A percentile compares a stretch with the other conserved stretches of the same genome.
phyloP scores from a whole-genome alignment of 1,139 yeast species.

The Geotrichum aggregatum region DNA sequence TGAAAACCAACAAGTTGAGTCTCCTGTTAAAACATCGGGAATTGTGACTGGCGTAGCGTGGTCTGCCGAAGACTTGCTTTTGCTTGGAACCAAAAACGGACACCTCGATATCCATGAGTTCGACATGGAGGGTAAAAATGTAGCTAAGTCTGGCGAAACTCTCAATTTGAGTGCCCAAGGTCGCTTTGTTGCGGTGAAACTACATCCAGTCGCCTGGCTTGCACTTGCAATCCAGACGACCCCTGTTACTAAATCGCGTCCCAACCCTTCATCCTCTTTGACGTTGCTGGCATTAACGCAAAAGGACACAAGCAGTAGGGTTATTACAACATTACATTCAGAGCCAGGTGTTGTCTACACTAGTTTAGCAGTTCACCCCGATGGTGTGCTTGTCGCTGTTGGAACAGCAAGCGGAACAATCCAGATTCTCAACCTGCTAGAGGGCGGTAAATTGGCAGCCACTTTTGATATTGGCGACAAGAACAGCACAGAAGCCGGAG shows the following conservation, averaged over 20 bases:
- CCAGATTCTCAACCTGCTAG: constrained; percentile 45
- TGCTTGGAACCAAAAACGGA: constrained; percentile 29
- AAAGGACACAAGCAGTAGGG: background rate
- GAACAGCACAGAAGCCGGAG: constrained; percentile 30
- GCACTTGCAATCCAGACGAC: constrained; percentile 5
- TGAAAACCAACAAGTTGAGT: constrained; percentile 15
- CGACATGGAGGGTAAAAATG: constrained; percentile 3
- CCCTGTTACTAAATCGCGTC: constrained; percentile 7
- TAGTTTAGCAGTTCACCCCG: constrained; percentile 49
- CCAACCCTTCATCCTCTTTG: constrained; percentile 5
- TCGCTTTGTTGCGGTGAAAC: constrained; percentile 7
- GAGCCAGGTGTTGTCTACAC: constrained; percentile 9
- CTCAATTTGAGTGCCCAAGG: constrained; percentile 11
- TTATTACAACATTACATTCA: background rate
- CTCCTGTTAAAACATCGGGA: constrained; percentile 24
- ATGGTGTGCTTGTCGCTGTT: constrained; percentile 57
- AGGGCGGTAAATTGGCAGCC: constrained; percentile 41
- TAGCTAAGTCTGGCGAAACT: background rate
- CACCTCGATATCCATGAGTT: constrained; percentile 24
- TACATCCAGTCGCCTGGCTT: constrained; percentile 13
- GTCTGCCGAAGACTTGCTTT: constrained; percentile 21
- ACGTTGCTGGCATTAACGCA: background rate
- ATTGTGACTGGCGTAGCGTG: constrained; percentile 33
- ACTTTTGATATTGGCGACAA: constrained; percentile 33
- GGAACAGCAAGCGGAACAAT: constrained; percentile 44